phyloP scores from a whole-genome alignment of 2,329 filamentous ascomycete genomes.

The Colletotrichum sp. region DNA sequence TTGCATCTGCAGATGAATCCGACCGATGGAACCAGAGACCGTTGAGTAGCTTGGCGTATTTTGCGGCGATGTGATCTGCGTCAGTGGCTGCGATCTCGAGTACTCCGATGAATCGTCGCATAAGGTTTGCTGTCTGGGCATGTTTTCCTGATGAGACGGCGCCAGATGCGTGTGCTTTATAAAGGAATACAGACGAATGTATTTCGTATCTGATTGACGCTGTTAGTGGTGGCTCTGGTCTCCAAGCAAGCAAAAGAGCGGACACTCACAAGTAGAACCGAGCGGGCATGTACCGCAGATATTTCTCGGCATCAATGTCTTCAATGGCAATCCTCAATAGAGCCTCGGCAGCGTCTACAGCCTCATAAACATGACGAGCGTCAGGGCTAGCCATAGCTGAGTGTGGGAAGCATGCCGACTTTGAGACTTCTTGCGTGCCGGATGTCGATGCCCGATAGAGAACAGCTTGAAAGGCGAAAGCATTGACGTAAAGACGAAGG shows the following conservation, averaged over 20 bases:
- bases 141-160: neutral
- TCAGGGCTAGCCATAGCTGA: slow-evolving; percentile 61
- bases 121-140: neutral
- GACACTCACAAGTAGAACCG: slow-evolving; percentile 62
- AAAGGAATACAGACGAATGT: slow-evolving; percentile 68
- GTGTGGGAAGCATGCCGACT: slow-evolving; percentile 51
- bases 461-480: slow-evolving; percentile 78
- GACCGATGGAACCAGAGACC: neutral
- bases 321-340: slow-evolving; percentile 64
- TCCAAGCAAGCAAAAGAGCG: neutral
- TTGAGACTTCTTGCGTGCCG: slow-evolving; percentile 33
- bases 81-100: neutral
- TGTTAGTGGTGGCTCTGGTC: neutral
- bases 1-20: neutral
- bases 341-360: slow-evolving; percentile 66
- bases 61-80: neutral
- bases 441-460: slow-evolving; percentile 47
- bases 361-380: slow-evolving; percentile 69
- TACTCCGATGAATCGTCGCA: neutral
- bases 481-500: slow-evolving; percentile 73
- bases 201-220: slow-evolving; percentile 36
- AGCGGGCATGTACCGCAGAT: slow-evolving; percentile 68
- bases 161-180: slow-evolving; percentile 44
- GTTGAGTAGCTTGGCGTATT: neutral
- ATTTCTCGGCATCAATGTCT: slow-evolving; percentile 59